phyloP scores from a whole-genome alignment of 805 yeast genomes.

The Debaryomyces maramus region DNA sequence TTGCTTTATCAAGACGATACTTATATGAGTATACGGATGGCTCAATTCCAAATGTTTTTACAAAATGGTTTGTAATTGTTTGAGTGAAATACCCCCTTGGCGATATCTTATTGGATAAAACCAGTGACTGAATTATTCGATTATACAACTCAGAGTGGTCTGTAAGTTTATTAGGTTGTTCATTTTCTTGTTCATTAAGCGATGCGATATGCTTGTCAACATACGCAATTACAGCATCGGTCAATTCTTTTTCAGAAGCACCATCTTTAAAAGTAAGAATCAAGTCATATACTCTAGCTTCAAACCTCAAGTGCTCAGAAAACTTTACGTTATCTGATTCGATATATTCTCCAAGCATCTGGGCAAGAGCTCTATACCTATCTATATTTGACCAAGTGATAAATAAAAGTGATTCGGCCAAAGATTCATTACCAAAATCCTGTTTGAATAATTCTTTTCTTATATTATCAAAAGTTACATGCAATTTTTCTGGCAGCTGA shows the following conservation, averaged over 20 bases:
- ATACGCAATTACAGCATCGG: conserved; percentile 1
- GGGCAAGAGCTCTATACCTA: conserved; percentile 7
- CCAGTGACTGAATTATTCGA: conserved; percentile 17
- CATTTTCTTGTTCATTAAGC: background rate
- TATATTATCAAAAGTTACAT: conserved; percentile 9
- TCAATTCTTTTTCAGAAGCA: conserved; percentile 3
- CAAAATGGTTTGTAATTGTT: conserved; percentile 15
- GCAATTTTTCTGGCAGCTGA: background rate
- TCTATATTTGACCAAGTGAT: conserved; percentile 9
- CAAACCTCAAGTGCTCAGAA: conserved; percentile 19
- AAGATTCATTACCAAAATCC: conserved; percentile 23
- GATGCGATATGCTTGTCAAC: conserved; percentile 1
- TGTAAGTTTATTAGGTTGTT: conserved; percentile 6
- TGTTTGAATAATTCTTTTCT: conserved; percentile 17
- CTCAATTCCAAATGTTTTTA: conserved; percentile 8
- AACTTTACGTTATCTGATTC: conserved; percentile 23
- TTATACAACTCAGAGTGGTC: conserved; percentile 15
- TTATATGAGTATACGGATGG: conserved; percentile 26
- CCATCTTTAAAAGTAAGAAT: background rate
- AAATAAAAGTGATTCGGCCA: conserved; percentile 19
- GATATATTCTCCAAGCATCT: conserved; percentile 15
- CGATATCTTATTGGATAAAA: conserved; percentile 12
- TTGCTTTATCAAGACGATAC: conserved; percentile 28
- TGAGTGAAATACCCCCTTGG: conserved; percentile 22
- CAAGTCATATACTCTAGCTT: conserved; percentile 15